A percentile compares a stretch with the other conserved stretches of the same genome.
These are phyloP conservation scores for Lepidium aucheri DNA, from an alignment of 345 rosid genomes.

Conservation along the genomic window DNA sequence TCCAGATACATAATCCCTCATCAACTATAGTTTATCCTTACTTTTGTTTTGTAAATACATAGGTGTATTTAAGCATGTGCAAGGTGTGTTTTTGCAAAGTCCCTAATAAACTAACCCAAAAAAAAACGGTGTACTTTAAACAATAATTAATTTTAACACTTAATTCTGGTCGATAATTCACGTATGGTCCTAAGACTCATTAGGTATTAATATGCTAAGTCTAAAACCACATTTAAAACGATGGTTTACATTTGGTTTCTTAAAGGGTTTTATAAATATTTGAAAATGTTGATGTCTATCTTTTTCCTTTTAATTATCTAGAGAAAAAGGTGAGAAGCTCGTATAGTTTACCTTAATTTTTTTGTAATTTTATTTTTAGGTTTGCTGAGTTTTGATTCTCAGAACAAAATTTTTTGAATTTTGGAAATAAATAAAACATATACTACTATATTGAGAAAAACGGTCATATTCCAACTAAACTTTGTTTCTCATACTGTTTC, in stretches of 20 bases:
- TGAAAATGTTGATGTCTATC: neutral
- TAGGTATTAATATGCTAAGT: neutral
- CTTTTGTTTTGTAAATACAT: too few species aligned
- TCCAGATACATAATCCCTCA: constrained; percentile 3
- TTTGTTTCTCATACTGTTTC: too few species aligned
- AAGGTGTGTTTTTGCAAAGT: too few species aligned
- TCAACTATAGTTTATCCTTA: neutral
- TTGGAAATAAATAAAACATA: neutral
- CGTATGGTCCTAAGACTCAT: neutral
- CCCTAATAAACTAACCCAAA: too few species aligned
- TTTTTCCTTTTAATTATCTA: neutral
- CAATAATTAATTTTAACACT: too few species aligned
- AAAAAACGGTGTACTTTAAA: too few species aligned
- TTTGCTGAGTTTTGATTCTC: neutral
- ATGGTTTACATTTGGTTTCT: neutral
- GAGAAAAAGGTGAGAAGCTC: neutral
- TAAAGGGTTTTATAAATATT: neutral
- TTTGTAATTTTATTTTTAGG: too few species aligned
- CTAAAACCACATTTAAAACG: neutral
- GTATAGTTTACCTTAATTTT: neutral
- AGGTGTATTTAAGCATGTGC: too few species aligned
- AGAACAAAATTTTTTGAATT: neutral
- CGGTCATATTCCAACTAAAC: too few species aligned
- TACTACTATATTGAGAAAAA: too few species aligned
- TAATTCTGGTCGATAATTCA: neutral